phyloP scores from a whole-genome alignment of 2,329 filamentous ascomycete species.

The Fusarium pilosicola region DNA sequence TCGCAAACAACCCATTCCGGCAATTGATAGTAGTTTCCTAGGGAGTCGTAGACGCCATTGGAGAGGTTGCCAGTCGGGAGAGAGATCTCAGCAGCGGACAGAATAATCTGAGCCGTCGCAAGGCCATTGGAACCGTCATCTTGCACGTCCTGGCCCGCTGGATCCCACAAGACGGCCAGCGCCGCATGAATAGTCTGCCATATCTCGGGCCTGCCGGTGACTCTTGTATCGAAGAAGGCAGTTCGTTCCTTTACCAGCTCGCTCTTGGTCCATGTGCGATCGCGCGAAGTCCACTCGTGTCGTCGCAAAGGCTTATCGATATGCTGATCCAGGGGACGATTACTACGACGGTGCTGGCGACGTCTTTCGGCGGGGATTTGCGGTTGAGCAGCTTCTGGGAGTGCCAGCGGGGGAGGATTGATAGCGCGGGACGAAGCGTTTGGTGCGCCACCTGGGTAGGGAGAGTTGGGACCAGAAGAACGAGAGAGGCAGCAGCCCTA shows the following conservation, averaged over 20 bases:
- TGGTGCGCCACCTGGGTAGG: constrained; percentile 60
- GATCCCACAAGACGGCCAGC: constrained; percentile 73
- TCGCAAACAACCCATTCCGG: constrained; percentile 76
- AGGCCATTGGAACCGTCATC: constrained; percentile 56
- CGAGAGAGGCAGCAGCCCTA: constrained; percentile 69
- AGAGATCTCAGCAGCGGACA: constrained; percentile 81
- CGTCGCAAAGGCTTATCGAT: constrained; percentile 75
- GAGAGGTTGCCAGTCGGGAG: constrained; percentile 77
- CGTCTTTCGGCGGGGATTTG: constrained; percentile 42
- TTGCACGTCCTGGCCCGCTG: constrained; percentile 53
- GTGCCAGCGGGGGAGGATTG: constrained; percentile 54
- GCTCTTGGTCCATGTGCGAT: constrained; percentile 74
- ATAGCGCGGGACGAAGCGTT: constrained; percentile 65
- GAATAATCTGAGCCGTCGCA: constrained; percentile 79
- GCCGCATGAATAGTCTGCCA: constrained; percentile 81
- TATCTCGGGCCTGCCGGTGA: constrained; percentile 79
- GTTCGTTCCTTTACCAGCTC: constrained; percentile 76
- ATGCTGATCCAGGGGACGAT: constrained; percentile 66
- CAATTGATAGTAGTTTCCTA: constrained; percentile 75
- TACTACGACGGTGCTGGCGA: constrained; percentile 47
- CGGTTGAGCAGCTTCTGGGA: constrained; percentile 43
- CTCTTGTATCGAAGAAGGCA: constrained; percentile 91
- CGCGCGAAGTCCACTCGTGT: constrained; percentile 72
- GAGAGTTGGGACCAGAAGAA: constrained; percentile 62
- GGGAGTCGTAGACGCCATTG: constrained; percentile 76